phyloP scores from a whole-genome alignment of 2,329 filamentous ascomycete genomes.

The Fusarium sambucinum region DNA sequence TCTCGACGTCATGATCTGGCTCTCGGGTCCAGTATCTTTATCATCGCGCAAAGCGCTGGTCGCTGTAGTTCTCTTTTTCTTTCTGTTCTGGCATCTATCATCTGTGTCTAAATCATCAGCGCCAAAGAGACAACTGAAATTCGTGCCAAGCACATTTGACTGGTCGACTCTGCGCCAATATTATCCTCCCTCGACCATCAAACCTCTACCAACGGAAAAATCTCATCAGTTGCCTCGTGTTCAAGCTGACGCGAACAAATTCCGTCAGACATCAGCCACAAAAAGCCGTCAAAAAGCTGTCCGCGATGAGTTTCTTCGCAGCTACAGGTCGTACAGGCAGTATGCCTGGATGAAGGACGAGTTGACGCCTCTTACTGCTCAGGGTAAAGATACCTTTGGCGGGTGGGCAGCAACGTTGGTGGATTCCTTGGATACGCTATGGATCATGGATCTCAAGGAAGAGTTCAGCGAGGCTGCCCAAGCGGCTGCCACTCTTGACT shows the following conservation, averaged over 20 bases:
- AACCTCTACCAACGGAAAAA: conserved; percentile 49
- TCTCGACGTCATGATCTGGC: conserved; percentile 9
- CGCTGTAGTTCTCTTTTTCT: not conserved
- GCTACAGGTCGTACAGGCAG: conserved; percentile 65
- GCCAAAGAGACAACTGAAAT: conserved; percentile 23
- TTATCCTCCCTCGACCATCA: conserved; percentile 51
- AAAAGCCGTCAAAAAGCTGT: conserved; percentile 56
- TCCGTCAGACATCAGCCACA: conserved; percentile 31
- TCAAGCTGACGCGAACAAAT: conserved; percentile 48
- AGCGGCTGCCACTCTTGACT: conserved; percentile 64
- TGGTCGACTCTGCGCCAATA: conserved; percentile 50
- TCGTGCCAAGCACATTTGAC: conserved; percentile 49
- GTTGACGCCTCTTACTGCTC: conserved; percentile 62
- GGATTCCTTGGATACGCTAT: conserved; percentile 71
- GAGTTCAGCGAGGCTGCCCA: conserved; percentile 65
- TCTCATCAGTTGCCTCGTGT: conserved; percentile 48
- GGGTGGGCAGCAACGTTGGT: conserved; percentile 72
- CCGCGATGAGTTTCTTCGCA: conserved; percentile 57
- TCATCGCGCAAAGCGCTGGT: conserved; percentile 12
- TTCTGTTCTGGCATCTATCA: conserved; percentile 23
- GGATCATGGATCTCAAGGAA: conserved; percentile 70
- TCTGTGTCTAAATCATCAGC: not conserved
- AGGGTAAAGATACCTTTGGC: conserved; percentile 62
- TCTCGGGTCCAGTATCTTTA: not conserved
- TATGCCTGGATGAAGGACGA: conserved; percentile 69